Conservation (phyloP, 805 yeast genomes). For the Pichia deserticola region DNA sequence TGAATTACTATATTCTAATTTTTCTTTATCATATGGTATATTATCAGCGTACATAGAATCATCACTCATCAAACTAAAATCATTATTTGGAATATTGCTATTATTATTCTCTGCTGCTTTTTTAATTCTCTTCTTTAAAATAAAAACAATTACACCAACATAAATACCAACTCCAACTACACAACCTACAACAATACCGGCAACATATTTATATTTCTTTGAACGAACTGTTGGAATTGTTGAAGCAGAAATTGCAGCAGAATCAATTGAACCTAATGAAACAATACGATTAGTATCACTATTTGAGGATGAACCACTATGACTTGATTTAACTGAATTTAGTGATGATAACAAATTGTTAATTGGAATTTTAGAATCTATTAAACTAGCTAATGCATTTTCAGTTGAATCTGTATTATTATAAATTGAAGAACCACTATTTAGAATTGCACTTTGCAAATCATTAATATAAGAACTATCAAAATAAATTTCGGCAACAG, state of each 20-base stretch:
- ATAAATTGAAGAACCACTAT: constrained; percentile 53
- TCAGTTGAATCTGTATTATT: constrained; percentile 49
- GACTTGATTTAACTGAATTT: constrained; percentile 6
- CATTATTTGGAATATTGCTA: background rate
- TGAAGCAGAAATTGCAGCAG: constrained; percentile 12
- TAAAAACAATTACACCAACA: constrained; percentile 10
- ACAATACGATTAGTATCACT: constrained; percentile 4
- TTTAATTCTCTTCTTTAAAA: constrained; percentile 7
- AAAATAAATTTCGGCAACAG: constrained; percentile 84
- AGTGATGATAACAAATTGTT: constrained; percentile 32
- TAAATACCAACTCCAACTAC: constrained; percentile 68
- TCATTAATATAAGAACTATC: constrained; percentile 45
- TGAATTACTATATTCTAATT: constrained; percentile 1
- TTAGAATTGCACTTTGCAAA: constrained; percentile 43
- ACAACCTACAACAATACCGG: constrained; percentile 80
- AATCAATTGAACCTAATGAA: constrained; percentile 24
- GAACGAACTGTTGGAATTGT: constrained; percentile 3
- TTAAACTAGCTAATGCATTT: constrained; percentile 51
- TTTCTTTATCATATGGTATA: background rate
- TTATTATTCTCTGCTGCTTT: background rate
- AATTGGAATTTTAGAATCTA: constrained; percentile 65
- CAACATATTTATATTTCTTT: constrained; percentile 34
- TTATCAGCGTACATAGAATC: background rate
- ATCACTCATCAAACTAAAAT: background rate
- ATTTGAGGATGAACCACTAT: constrained; percentile 2